Percentiles rank a stretch among this genome's conserved stretches.
phyloP scores from a whole-genome alignment of 2,329 filamentous ascomycete genomes.

The Emmonsia crescens region DNA sequence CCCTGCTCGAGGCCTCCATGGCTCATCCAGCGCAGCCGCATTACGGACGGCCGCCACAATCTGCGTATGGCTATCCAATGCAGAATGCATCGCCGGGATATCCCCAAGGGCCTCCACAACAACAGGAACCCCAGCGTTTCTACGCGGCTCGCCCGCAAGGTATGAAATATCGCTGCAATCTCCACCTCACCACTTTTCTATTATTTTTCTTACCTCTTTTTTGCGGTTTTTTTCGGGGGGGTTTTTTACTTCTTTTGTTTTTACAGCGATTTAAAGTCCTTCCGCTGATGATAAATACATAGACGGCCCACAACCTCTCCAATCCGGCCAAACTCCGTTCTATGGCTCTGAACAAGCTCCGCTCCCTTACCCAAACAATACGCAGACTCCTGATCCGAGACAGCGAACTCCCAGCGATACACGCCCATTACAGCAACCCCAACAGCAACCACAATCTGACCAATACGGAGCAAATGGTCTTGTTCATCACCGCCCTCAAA shows the following conservation, averaged over 20 bases:
- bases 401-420: constrained; percentile 24
- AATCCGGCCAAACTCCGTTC: constrained; percentile 49
- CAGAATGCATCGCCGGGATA: constrained; percentile 23
- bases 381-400: constrained; percentile 33
- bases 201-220: constrained; percentile 35
- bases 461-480: constrained; percentile 30
- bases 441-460: constrained; percentile 41
- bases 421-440: constrained; percentile 35
- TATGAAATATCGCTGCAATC: too few species aligned
- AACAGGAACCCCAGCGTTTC: constrained; percentile 55
- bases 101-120: constrained; percentile 27
- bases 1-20: constrained; percentile 93
- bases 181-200: too few species aligned
- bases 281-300: constrained; percentile 33
- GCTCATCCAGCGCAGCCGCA: constrained; percentile 67
- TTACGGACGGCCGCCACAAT: constrained; percentile 29
- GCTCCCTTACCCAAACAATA: constrained; percentile 28
- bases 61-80: constrained; percentile 27
- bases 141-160: constrained; percentile 48
- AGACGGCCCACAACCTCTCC: constrained; percentile 28
- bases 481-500: constrained; percentile 49
- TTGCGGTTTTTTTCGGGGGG: constrained; percentile 25
- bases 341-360: constrained; percentile 49
- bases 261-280: too few species aligned
- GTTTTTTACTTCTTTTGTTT: too few species aligned